These are phyloP conservation scores for Sordaria brevicollis DNA, from an alignment of 495 filamentous ascomycete genomes.

Conservation along the genomic window DNA sequence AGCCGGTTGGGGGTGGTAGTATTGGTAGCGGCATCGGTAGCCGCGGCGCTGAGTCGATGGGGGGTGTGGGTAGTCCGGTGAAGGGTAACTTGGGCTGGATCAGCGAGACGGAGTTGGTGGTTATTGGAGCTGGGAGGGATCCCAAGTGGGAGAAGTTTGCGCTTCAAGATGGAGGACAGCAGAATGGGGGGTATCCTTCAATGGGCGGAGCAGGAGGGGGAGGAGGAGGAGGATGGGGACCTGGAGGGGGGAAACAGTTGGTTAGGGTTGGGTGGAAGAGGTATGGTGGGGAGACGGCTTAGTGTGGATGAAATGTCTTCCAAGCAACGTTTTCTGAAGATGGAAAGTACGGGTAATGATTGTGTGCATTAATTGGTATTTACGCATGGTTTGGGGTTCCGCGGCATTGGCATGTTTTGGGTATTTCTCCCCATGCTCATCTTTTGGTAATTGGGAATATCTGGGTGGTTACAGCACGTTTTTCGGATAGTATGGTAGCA, in stretches of 20 bases:
- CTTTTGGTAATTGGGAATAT: not conserved
- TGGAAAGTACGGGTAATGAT: too few relatives aligned
- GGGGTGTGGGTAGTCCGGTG: constrained; percentile 33
- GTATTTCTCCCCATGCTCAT: too few relatives aligned
- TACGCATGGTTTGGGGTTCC: not conserved
- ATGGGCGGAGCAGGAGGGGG: too few relatives aligned
- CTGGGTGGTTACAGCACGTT: not conserved
- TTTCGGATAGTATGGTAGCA: not conserved
- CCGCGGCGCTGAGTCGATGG: not conserved
- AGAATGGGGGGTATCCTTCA: too few relatives aligned
- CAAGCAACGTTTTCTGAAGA: not conserved
- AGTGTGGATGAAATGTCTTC: not conserved
- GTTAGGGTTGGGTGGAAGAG: constrained; percentile 71
- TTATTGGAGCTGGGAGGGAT: constrained; percentile 73
- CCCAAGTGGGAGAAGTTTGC: constrained; percentile 78
- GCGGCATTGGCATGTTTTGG: not conserved
- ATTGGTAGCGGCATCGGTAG: constrained; percentile 29
- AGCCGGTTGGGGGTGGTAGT: constrained; percentile 34
- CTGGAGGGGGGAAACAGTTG: constrained; percentile 51
- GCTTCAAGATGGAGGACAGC: constrained; percentile 47
- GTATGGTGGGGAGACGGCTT: constrained; percentile 41
- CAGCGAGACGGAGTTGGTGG: constrained; percentile 54
- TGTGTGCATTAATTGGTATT: not conserved
- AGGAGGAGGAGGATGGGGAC: too few relatives aligned
- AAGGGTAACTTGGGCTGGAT: constrained; percentile 76